These are phyloP conservation scores for Diutina catenulata DNA, from an alignment of 1,139 yeast species.

Conservation along the genomic window DNA sequence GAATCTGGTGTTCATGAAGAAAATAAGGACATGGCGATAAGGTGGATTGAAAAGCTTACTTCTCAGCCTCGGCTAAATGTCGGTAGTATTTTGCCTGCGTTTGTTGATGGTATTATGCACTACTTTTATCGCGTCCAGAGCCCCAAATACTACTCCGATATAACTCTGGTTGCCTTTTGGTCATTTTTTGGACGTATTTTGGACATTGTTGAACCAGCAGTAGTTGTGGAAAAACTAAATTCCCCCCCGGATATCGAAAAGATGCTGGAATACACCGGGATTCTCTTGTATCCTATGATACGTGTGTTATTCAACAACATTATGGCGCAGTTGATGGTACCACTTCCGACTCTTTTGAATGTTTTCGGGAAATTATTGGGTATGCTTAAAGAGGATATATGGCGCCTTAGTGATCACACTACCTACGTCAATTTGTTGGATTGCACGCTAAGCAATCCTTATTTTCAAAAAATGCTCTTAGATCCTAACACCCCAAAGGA, in stretches of 20 bases:
- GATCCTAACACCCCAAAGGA: background rate
- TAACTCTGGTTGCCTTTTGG: conserved; percentile 43
- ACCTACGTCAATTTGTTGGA: conserved; percentile 37
- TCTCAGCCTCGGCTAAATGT: conserved; percentile 4
- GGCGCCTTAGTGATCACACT: conserved; percentile 41
- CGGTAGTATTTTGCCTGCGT: conserved; percentile 14
- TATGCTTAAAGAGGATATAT: conserved; percentile 30
- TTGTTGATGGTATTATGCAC: conserved; percentile 41
- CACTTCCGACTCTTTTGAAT: conserved; percentile 43
- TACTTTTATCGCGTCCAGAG: conserved; percentile 45
- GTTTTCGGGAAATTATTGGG: conserved; percentile 31
- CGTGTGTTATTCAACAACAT: conserved; percentile 37
- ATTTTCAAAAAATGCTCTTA: conserved; percentile 8
- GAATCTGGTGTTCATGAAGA: conserved; percentile 39
- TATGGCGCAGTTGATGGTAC: conserved; percentile 36
- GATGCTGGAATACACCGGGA: conserved; percentile 24
- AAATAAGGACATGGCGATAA: conserved; percentile 14
- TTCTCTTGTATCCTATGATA: conserved; percentile 33
- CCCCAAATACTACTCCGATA: conserved; percentile 32
- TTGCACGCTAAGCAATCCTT: conserved; percentile 24
- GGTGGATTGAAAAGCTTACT: background rate
- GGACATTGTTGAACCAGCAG: conserved; percentile 22
- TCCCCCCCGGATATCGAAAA: conserved; percentile 33
- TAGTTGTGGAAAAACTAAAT: conserved; percentile 29
- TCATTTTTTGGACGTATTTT: conserved; percentile 29